Base-by-base conservation (phyloP, 2,329 filamentous ascomycete genomes). In the Paecilomyces variotii region DNA sequence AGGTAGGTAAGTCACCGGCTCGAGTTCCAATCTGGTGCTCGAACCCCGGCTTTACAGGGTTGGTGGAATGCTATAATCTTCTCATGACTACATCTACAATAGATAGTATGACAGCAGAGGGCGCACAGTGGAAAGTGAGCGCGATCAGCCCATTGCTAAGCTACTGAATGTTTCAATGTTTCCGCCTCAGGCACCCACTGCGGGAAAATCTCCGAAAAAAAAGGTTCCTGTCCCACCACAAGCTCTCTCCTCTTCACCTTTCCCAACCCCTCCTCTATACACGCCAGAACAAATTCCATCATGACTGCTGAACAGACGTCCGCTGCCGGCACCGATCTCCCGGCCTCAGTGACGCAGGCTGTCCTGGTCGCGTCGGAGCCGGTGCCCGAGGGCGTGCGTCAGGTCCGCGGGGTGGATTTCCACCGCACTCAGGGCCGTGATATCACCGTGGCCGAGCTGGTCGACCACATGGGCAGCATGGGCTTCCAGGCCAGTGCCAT, bases 351-450 rank as follows among this genome's bases (percentile, higher is more conserved):
- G 58, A 90, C 87, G 54, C 85, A 89, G 72, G 93, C 93, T 30
- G 93, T 97, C 53, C 81, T 97, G 56, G 88, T 93, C 65, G 82
- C 87, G 55, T 97, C 93, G 1, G 87, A 89, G 59, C 88, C 90
- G 57, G 86, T 96, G 72, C 90, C 93, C 14, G 82, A 86, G 57
- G 87, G 83, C 53, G 84, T 90, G n/a, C 85, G 87, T 64, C 84
- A 90, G 71, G 93, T 99, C 35, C 84, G 89, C 71, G 94, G 96
- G 67, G 84, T 97, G 61, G 93, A 99, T 72, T 99, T 97, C 77
- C 88, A 97, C 78, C 82, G 88, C 56, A 86, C 85, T 60, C 82
- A 85, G n/a, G 75, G 73, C 39, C 82, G 83, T 58, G 84, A 87
- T 62, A 88, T 97, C 69, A 95, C 91, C 0, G 92, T 90, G 56